phyloP scores from a whole-genome alignment of 2,329 filamentous ascomycete genomes.

The Lasiodiplodia theobromae region DNA sequence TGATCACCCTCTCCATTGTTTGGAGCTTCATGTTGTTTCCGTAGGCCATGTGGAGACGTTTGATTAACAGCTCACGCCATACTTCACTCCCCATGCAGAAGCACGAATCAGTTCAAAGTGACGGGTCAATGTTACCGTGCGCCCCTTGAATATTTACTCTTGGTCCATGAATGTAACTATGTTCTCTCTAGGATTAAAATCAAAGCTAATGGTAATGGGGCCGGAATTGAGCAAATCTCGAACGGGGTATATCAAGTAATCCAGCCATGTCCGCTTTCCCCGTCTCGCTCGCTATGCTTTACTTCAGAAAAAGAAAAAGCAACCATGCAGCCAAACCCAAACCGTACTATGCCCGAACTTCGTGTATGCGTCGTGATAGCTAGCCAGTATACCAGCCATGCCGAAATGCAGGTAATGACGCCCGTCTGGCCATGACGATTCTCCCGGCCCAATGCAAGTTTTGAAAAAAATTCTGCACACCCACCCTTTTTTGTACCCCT shows the following conservation, averaged over 20 bases:
- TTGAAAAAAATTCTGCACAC: neutral
- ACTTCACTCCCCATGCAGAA: too few species aligned
- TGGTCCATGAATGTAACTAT: neutral
- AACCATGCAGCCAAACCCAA: neutral
- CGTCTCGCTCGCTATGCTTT: conserved; percentile 19
- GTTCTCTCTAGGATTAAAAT: conserved; percentile 2
- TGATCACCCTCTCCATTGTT: neutral
- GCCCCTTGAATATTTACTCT: neutral
- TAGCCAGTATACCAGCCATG: neutral
- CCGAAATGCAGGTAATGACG: neutral
- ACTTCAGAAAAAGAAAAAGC: neutral
- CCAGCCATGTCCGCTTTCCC: conserved; percentile 11
- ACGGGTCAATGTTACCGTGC: neutral
- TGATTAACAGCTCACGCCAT: neutral
- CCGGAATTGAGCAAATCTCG: neutral
- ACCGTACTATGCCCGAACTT: neutral
- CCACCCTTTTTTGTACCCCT: neutral
- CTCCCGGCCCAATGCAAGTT: neutral
- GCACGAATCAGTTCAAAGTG: too few species aligned
- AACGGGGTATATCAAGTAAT: conserved; percentile 29
- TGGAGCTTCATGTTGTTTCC: neutral
- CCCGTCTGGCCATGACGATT: neutral
- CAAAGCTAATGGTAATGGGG: neutral
- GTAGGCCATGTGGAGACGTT: neutral
- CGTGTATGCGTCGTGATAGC: neutral